Percentiles rank a stretch among this genome's conserved stretches.
phyloP scores from a whole-genome alignment of 2,329 filamentous ascomycete species.

The Hymenoscyphus fructigenus region DNA sequence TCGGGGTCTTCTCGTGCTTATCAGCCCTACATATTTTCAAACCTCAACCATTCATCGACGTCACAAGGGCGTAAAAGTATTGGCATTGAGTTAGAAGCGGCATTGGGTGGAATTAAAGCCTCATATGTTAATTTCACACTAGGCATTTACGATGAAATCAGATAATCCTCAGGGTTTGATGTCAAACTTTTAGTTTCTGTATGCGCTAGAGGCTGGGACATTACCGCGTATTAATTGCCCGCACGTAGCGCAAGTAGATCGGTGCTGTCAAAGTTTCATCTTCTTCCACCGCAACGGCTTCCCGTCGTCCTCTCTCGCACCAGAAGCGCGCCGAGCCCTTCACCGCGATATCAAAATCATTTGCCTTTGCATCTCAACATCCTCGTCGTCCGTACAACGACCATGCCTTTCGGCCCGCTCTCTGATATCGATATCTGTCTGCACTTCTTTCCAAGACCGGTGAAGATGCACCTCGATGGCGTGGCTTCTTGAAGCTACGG shows the following conservation, averaged over 20 bases:
- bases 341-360: conserved; percentile 1
- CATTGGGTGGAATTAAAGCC: not conserved
- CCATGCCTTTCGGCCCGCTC: not conserved
- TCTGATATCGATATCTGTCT: not conserved
- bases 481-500: not conserved
- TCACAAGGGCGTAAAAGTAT: not conserved
- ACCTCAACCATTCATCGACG: not conserved
- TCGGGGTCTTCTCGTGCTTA: not conserved
- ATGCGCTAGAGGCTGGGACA: not conserved
- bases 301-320: not conserved
- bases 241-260: not conserved
- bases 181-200: too few relatives aligned
- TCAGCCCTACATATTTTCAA: not conserved
- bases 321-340: conserved; percentile 1
- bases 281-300: conserved; percentile 1
- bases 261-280: conserved; percentile 4
- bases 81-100: not conserved
- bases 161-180: too few relatives aligned
- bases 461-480: conserved; percentile 4
- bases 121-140: not conserved
- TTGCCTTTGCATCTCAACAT: not conserved
- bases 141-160: too few relatives aligned
- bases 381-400: not conserved
- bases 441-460: not conserved
- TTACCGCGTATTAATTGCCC: not conserved